Percentiles rank a stretch among this genome's conserved stretches.
These are phyloP conservation scores for Hyphopichia homilentoma DNA, from an alignment of 805 yeast species.

Conservation along the genomic window DNA sequence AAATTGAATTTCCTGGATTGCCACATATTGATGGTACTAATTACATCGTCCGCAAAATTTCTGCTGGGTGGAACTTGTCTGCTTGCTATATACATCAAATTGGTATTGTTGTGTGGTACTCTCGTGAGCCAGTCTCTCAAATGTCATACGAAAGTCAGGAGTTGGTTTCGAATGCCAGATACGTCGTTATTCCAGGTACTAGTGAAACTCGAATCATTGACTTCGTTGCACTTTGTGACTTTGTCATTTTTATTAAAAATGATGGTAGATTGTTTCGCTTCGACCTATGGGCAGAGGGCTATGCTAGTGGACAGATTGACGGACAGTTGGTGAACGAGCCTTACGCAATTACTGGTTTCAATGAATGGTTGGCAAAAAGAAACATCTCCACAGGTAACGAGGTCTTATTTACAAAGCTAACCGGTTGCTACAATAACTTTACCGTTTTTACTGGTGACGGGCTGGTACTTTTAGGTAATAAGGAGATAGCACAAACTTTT, in stretches of 20 bases:
- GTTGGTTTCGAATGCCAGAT: conserved; percentile 29
- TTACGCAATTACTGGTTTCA: conserved; percentile 23
- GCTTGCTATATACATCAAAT: conserved; percentile 44
- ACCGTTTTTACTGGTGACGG: conserved; percentile 54
- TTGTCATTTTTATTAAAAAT: conserved; percentile 46
- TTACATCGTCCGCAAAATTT: conserved; percentile 36
- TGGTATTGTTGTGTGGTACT: conserved; percentile 61
- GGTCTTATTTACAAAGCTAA: conserved; percentile 45
- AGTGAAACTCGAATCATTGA: conserved; percentile 45
- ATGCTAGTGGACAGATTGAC: conserved; percentile 8
- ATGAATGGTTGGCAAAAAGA: conserved; percentile 24
- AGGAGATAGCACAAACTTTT: conserved; percentile 9
- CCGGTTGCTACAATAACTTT: conserved; percentile 52
- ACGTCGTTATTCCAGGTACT: conserved; percentile 39
- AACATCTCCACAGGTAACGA: conserved; percentile 8
- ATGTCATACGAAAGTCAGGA: conserved; percentile 14
- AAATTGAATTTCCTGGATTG: conserved; percentile 34
- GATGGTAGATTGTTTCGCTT: conserved; percentile 40
- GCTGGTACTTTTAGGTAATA: conserved; percentile 39
- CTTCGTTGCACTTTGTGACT: conserved; percentile 51
- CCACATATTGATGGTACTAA: not conserved
- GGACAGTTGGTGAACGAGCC: conserved; percentile 4
- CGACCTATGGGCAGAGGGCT: conserved; percentile 20
- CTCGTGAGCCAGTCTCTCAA: conserved; percentile 18
- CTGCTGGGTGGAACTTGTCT: conserved; percentile 67